These are phyloP conservation scores for Mucor irregularis DNA, from an alignment of 371 early-diverging fungal genomes.

Conservation along the genomic window DNA sequence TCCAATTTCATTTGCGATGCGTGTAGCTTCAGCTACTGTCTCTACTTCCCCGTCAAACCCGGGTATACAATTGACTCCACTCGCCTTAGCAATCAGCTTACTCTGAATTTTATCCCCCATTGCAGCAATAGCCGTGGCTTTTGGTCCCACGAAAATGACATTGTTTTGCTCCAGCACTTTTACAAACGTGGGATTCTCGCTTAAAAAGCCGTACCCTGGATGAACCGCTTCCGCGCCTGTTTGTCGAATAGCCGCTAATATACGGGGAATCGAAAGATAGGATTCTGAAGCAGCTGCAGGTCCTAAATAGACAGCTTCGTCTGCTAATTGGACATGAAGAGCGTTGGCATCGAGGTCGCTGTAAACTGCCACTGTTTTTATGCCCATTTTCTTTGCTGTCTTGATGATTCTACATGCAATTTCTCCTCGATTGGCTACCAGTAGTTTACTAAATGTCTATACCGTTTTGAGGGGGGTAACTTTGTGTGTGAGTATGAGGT, in stretches of 20 bases:
- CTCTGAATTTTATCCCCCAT: conserved; percentile 93
- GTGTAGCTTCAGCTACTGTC: conserved; percentile 38
- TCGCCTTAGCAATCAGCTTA: conserved; percentile 69
- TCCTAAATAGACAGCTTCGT: conserved; percentile 74
- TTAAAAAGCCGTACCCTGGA: conserved; percentile 88
- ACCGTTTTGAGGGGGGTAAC: not conserved
- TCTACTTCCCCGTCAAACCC: conserved; percentile 68
- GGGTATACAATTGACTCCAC: conserved; percentile 67
- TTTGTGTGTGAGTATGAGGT: too few species aligned
- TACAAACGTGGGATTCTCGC: conserved; percentile 84
- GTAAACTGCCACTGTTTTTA: conserved; percentile 55
- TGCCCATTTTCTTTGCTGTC: conserved; percentile 46
- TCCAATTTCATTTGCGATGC: conserved; percentile 56
- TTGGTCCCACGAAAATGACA: conserved; percentile 79
- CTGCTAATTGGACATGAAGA: conserved; percentile 81
- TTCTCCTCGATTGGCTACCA: conserved; percentile 61
- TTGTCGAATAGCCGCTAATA: conserved; percentile 58
- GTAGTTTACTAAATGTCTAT: conserved; percentile 51
- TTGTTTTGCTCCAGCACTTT: conserved; percentile 55
- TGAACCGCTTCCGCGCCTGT: conserved; percentile 80
- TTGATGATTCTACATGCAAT: conserved; percentile 56
- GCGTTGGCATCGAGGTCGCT: conserved; percentile 78
- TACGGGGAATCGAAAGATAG: conserved; percentile 70
- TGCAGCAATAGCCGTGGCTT: conserved; percentile 74
- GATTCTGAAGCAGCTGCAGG: conserved; percentile 65